Conservation (phyloP, 345 rosid species). For the Brassica nigra region DNA sequence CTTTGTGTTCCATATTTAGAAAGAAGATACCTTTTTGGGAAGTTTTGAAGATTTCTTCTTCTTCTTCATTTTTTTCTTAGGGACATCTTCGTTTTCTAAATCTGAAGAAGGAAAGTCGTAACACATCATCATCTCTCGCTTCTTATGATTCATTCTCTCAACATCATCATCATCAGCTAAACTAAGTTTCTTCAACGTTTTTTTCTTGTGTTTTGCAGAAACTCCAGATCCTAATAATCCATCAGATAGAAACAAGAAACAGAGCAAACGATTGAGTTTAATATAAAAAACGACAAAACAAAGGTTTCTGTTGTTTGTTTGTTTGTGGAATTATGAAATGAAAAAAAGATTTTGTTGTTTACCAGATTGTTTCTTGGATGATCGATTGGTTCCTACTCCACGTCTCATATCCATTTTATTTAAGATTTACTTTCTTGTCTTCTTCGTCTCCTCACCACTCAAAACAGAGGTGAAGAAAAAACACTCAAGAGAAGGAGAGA, state of each 20-base stretch:
- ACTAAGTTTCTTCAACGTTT: slow-evolving; percentile 55
- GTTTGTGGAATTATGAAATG: slow-evolving; percentile 26
- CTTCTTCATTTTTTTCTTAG: neutral
- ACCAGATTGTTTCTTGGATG: slow-evolving; percentile 55
- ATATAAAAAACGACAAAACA: neutral
- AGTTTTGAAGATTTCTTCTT: slow-evolving; percentile 55
- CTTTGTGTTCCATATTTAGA: slow-evolving; percentile 1
- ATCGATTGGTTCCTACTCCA: slow-evolving; percentile 59
- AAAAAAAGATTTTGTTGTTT: neutral
- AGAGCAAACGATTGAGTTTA: neutral
- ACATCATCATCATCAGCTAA: slow-evolving; percentile 47
- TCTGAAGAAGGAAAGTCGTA: slow-evolving; percentile 34
- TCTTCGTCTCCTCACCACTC: slow-evolving; percentile 25
- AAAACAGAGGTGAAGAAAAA: neutral
- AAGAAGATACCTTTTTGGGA: slow-evolving; percentile 51
- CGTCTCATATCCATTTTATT: slow-evolving; percentile 65
- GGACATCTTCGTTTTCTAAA: slow-evolving; percentile 29
- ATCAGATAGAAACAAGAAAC: neutral
- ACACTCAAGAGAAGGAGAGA: neutral
- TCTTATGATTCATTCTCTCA: slow-evolving; percentile 5
- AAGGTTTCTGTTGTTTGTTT: slow-evolving; percentile 25
- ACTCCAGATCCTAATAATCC: slow-evolving; percentile 34
- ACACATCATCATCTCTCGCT: slow-evolving; percentile 55
- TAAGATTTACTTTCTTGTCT: slow-evolving; percentile 25
- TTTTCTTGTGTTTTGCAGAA: slow-evolving; percentile 59